Evolutionary conservation across 2,329 filamentous ascomycete species (phyloP).

Genomic region (Ceratocystis alfenasii): DNA sequence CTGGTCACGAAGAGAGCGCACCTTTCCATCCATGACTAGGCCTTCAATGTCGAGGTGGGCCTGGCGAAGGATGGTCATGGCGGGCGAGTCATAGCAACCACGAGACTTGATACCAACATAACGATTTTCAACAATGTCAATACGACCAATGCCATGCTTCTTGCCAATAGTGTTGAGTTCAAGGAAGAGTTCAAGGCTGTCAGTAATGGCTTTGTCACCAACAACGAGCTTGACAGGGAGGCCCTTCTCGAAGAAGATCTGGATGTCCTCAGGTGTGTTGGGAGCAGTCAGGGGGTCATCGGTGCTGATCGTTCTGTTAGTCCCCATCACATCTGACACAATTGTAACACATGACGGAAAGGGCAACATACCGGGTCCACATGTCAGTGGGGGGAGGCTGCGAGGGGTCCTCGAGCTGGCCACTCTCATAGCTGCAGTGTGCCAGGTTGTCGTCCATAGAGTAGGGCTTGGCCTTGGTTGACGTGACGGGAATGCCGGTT

Average conservation of each 20-base stretch:
- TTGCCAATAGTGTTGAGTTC: constrained; percentile 52
- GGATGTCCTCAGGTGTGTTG: constrained; percentile 52
- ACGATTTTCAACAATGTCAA: constrained; percentile 43
- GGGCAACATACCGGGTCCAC: constrained; percentile 42
- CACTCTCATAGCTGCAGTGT: constrained; percentile 70
- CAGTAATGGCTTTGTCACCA: constrained; percentile 46
- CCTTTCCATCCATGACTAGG: constrained; percentile 43
- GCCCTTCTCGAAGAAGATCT: constrained; percentile 54
- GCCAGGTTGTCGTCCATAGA: constrained; percentile 55
- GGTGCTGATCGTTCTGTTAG: constrained; percentile 28
- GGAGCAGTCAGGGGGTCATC: constrained; percentile 51
- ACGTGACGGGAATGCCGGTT: constrained; percentile 58
- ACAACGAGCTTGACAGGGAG: constrained; percentile 51
- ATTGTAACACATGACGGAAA: neutral
- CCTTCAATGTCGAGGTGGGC: constrained; percentile 42
- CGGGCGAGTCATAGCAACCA: constrained; percentile 38
- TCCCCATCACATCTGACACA: neutral
- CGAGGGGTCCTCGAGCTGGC: constrained; percentile 51
- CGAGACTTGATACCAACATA: constrained; percentile 30
- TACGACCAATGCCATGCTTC: constrained; percentile 54
- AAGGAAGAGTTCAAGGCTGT: constrained; percentile 53
- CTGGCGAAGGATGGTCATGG: constrained; percentile 26
- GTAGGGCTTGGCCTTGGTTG: constrained; percentile 62
- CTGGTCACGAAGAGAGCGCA: constrained; percentile 42
- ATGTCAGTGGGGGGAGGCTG: constrained; percentile 53